Evolutionary conservation across 306 rosid species (phyloP), one percentile per base, ranked within the genome.

Genomic region (Trifolium dubium): DNA sequence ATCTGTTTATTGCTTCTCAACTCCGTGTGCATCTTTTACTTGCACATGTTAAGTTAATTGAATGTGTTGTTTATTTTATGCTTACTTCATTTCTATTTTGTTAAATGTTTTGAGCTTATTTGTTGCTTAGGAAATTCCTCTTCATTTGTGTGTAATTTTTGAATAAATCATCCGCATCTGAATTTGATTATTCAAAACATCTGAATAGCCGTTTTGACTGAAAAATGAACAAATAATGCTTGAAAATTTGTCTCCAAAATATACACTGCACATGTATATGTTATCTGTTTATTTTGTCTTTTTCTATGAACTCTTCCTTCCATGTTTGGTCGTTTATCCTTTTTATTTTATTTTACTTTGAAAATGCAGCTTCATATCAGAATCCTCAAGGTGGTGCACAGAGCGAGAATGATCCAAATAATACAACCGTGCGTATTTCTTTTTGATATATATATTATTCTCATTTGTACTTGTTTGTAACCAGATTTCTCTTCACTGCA

Each of bases 331-430:
- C 39, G 3, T 69, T 79, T 77, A 61, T 69, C 76, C 41, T 78
- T 77, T 74, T 74, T 75, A 80, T 62, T 77, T 80, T 53, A 58
- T 6, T 77, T 29, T 82, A 37, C 76, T 80, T 85, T 88, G 56
- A 64, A 71, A 64, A 59, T 87, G 92, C 97, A 94, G 97, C 96
- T 63, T 87, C 99, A 29, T 89, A 89, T 84, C 97, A 91, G 91
- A 88, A 77, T 87, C 77, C 96, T 72, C 96, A 86, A 82, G 96
- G 97, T 75, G 95, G 95, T 74, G 75, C 89, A 77, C 93, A 85
- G 87, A 94, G 80, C 85, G 98, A 94, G 88, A 86, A 83, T 74
- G 98, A 94, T 85, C 98, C 96, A 35, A 91, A 83, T 82, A 94
- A 91, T 75, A 91, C 98, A 59, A 94, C 98, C 77, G 97, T 94